Base-by-base conservation (phyloP, 2,329 filamentous ascomycete genomes). In the Fusarium brevicatenulatum region DNA sequence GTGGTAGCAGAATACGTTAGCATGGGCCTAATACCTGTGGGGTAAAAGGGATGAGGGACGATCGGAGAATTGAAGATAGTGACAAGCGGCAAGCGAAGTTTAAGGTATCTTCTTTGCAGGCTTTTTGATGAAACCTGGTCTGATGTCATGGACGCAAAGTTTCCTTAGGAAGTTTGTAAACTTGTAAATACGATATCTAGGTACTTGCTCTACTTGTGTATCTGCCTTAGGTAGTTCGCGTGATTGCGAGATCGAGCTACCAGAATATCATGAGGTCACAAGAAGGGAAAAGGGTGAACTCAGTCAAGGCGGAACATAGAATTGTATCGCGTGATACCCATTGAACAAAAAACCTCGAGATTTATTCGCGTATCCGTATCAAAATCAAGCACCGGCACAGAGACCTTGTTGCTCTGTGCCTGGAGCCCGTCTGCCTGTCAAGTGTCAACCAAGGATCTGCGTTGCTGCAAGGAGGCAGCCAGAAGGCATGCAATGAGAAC, bases 321-420 rank as follows among this genome's bases (percentile, higher is more conserved):
- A 43, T 39, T 23, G 58, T 67, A 63, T 74, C 75, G 68, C 66
- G 64, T 77, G 72, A 75, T 73, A 32, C 57, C 6, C 9, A 36
- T 52, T 68, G 59, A 69, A 56, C 63, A 72, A 53, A 59, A 56
- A 59, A 56, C 39, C 57, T 66, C 52, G 37, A 49, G 32, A 55
- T 66, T 37, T 66, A 34, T 50, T 50, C 43, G 50, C 58, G 34
- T 69, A 46, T 57, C 68, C 56, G 49, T 71, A 55, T 52, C 21
- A 28, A 63, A 70, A 53, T 61, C 58, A 43, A 70, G 44, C 46
- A 28, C 28, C 28, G 40, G 50, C 37, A 49, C 36, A 63, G 40
- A 42, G n/a, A 47, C 47, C 63, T 40, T 63, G 43, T 59, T 59
- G 65, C 44, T 64, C 65, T n/a, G 58, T 65, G 65, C 65, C 44